Base-by-base conservation (phyloP, 2,329 filamentous ascomycete genomes). In the Cephalotrichum gorgonifer region DNA sequence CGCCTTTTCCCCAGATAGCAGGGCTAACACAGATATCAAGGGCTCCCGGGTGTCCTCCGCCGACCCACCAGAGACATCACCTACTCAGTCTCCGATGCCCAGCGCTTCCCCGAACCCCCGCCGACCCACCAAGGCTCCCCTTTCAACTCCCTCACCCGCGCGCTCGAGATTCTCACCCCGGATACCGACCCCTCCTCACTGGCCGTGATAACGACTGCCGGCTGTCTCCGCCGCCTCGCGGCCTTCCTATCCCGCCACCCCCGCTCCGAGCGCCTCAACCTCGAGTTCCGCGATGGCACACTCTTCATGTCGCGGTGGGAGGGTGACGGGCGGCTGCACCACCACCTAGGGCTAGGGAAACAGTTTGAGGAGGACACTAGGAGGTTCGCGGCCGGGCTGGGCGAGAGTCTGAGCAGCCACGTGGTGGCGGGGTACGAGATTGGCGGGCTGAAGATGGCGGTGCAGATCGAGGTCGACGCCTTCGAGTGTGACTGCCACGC, bases 201-300 rank as follows among this genome's bases (percentile, higher is more conserved):
- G 14, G 22, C 27, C 11, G 27, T 48, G 15, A 26, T 42, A 15
- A 48, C 45, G 2, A 48, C 45, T 3, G 45, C 45, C 25, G 45
- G 45, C 26, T 48, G 45, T n/a, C 45, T 48, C 35, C 33, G 35
- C 35, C 45, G 45, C 45, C 31, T 48, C n/a, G 22, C 45, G 11
- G 17, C 25, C 33, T 48, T 48, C 25, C 35, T 48, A 22, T 28
- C 17, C 45, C 15, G 23, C 35, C 7, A 9, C 35, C 23, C 20
- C 25, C 23, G 26, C 12, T 15, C 35, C 15, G 23, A 48, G 17
- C 33, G 45, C 4, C 33, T 48, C 6, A 35, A 48, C 23, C 7
- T 48, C 45, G 45, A 48, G 26, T 38, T 42, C 25, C 45, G 35
- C 17, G 35, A 31, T 6, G 35, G 39, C 26, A 30, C 45, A n/a